Conservation (phyloP, 139 green algal species). For the Pleodorina starrii region DNA sequence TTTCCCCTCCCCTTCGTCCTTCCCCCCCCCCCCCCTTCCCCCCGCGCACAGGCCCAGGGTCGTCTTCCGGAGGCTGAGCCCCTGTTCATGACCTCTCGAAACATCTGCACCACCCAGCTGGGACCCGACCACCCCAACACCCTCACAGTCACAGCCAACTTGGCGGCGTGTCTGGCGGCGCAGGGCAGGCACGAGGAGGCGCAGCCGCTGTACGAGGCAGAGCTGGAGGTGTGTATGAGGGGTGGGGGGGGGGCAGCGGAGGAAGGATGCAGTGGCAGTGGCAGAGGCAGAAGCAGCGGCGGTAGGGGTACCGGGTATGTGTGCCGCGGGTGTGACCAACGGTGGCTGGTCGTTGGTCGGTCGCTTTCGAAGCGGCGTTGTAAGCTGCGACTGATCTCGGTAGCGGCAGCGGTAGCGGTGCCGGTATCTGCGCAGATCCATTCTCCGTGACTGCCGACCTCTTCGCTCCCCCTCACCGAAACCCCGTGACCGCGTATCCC, state of each 20-base stretch:
- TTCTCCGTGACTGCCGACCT: too few relatives aligned
- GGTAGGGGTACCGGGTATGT: too few relatives aligned
- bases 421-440: too few relatives aligned
- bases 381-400: too few relatives aligned
- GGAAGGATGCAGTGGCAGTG: too few relatives aligned
- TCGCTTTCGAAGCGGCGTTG: too few relatives aligned
- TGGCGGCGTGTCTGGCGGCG: conserved; percentile 35
- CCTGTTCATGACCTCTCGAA: conserved; percentile 7
- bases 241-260: background rate
- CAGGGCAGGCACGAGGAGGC: conserved; percentile 45
- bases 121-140: conserved; percentile 46
- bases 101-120: conserved; percentile 31
- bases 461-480: too few relatives aligned
- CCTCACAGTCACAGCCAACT: conserved; percentile 34
- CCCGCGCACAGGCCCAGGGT: conserved; percentile 24
- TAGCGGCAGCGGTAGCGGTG: too few relatives aligned
- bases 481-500: too few relatives aligned
- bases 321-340: too few relatives aligned
- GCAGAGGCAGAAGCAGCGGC: too few relatives aligned
- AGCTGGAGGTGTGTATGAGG: conserved; percentile 26
- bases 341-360: too few relatives aligned
- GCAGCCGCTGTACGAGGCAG: conserved; percentile 36
- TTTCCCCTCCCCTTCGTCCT: background rate
- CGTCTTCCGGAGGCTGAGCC: conserved; percentile 23
- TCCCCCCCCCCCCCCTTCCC: background rate